Evolutionary conservation across 805 yeast species (phyloP).

Genomic region (Candida qinlingensis): DNA sequence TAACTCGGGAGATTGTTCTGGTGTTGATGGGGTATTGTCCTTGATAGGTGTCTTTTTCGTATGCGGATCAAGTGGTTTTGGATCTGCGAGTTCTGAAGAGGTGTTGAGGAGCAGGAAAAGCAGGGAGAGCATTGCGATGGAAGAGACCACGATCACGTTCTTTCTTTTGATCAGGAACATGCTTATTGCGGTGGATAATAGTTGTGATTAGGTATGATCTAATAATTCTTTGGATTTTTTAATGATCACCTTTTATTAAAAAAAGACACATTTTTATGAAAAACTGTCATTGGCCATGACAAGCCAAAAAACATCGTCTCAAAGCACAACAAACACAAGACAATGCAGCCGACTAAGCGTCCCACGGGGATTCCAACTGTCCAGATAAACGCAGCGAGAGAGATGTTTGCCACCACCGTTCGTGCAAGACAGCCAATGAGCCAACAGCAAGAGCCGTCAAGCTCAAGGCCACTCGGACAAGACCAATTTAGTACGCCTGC

Average conservation of each 20-base stretch:
- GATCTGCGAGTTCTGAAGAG: constrained; percentile 18
- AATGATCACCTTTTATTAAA: too few species aligned
- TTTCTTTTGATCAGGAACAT: constrained; percentile 2
- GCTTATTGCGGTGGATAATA: neutral
- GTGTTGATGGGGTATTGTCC: neutral
- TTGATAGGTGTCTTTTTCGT: constrained; percentile 26
- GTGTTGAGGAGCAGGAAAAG: constrained; percentile 16
- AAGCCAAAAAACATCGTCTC: neutral
- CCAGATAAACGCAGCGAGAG: constrained; percentile 57
- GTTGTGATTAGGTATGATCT: too few species aligned
- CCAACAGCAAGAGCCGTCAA: neutral
- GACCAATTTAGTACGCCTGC: constrained; percentile 1
- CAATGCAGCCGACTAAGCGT: constrained; percentile 8
- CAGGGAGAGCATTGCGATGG: constrained; percentile 9
- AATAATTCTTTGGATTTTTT: too few species aligned
- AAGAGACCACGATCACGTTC: constrained; percentile 4
- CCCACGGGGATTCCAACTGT: constrained; percentile 44
- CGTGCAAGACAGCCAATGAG: constrained; percentile 27
- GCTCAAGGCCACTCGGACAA: neutral
- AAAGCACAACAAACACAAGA: neutral
- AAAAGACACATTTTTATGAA: too few species aligned
- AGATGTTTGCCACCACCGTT: constrained; percentile 43
- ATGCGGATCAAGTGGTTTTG: constrained; percentile 22
- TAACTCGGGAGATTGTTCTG: neutral
- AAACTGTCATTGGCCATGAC: too few species aligned